These are phyloP conservation scores for Nothophaeocryptopus gaeumannii DNA, from an alignment of 2,329 filamentous ascomycete species.

Conservation along the genomic window DNA sequence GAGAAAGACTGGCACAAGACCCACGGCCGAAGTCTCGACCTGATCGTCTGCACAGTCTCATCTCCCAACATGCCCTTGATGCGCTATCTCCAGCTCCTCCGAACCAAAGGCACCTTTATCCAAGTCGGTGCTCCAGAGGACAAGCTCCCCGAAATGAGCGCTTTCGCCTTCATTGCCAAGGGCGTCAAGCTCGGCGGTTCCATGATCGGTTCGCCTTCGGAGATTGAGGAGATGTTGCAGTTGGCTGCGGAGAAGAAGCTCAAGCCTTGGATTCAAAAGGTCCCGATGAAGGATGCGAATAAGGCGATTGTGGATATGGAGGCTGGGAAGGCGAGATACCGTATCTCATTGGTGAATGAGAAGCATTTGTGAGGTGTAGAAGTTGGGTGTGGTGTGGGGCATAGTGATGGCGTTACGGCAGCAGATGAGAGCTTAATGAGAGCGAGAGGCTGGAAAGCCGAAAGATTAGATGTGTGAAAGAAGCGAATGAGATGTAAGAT, in stretches of 20 bases:
- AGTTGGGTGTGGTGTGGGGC: too few relatives aligned
- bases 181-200: constrained; percentile 47
- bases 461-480: too few relatives aligned
- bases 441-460: too few relatives aligned
- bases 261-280: constrained; percentile 61
- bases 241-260: constrained; percentile 59
- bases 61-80: constrained; percentile 60
- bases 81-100: constrained; percentile 60
- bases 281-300: constrained; percentile 59
- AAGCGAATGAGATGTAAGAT: too few relatives aligned
- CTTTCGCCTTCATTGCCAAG: constrained; percentile 59
- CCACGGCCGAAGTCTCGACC: constrained; percentile 52
- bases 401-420: too few relatives aligned
- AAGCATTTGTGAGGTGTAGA: constrained; percentile 3
- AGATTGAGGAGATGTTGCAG: constrained; percentile 61
- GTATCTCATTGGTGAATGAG: constrained; percentile 27
- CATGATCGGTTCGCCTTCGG: constrained; percentile 53
- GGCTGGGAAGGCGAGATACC: constrained; percentile 51
- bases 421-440: too few relatives aligned
- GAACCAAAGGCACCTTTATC: constrained; percentile 59
- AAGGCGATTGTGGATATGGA: constrained; percentile 57
- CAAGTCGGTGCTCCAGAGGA: constrained; percentile 66
- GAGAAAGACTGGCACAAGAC: constrained; percentile 60
- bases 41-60: constrained; percentile 60
- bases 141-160: constrained; percentile 52